Percentiles rank a stretch among this genome's conserved stretches.
These are phyloP conservation scores for Nitzschia sp. DNA, from an alignment of 108 stramenopile species.

Conservation along the genomic window DNA sequence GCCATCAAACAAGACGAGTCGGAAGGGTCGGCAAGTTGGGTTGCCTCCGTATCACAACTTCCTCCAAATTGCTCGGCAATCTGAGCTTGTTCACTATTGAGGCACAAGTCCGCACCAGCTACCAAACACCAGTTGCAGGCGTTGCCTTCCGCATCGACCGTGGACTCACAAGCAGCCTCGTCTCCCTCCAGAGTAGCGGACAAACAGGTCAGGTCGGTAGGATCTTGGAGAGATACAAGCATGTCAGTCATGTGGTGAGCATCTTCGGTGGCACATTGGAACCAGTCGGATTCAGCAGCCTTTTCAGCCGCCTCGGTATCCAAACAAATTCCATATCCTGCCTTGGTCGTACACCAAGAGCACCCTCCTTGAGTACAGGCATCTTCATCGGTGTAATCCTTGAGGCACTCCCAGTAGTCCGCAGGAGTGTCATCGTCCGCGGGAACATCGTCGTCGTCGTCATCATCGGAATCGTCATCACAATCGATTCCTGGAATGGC, in stretches of 20 bases:
- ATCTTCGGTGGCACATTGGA: conserved; percentile 22
- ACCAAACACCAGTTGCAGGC: conserved; percentile 34
- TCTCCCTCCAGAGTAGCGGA: conserved; percentile 21
- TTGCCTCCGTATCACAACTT: conserved; percentile 11
- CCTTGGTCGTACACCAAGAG: conserved; percentile 40
- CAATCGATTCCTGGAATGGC: conserved; percentile 36
- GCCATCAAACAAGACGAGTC: conserved; percentile 35
- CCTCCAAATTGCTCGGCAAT: conserved; percentile 35
- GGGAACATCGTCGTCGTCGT: conserved; percentile 13
- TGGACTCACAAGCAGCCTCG: conserved; percentile 9
- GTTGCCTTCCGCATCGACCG: conserved; percentile 29
- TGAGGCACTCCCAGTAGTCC: conserved; percentile 38
- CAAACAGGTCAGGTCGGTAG: conserved; percentile 25
- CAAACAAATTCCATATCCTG: conserved; percentile 43
- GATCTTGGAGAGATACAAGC: conserved; percentile 9
- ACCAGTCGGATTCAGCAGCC: conserved; percentile 26
- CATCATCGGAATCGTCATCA: conserved; percentile 27
- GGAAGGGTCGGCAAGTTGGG: conserved; percentile 16
- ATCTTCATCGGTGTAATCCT: conserved; percentile 14
- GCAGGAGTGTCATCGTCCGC: conserved; percentile 33
- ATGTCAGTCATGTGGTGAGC: background rate
- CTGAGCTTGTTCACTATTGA: conserved; percentile 34
- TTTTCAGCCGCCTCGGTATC: conserved; percentile 26
- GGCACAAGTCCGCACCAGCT: conserved; percentile 24
- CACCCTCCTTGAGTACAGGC: conserved; percentile 29